Evolutionary conservation across 805 yeast species (phyloP), one percentile per base, ranked within the genome.

Genomic region (Monosporozyma aerobia): DNA sequence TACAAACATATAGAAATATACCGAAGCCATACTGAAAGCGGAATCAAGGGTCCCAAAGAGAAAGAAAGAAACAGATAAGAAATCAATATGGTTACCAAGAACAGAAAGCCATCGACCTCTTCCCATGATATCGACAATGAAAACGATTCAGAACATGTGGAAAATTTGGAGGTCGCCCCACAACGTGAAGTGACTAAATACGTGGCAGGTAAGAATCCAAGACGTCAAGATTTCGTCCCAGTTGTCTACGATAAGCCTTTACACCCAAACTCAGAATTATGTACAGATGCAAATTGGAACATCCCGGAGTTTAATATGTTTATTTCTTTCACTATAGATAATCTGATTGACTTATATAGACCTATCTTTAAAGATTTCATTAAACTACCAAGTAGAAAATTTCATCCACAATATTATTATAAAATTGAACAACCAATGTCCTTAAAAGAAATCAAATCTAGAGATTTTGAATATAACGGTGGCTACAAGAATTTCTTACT

Each of bases 331-430:
- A 63, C 67, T 4, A 49, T 69, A 16, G 68, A 67, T 50, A 56
- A 58, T 16, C 56, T 67, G 46, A 54, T 59, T 3, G 68, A 68
- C 22, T 54, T 61, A 14, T 62, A 65, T 53, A 59, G 58, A 44
- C 52, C 50, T n/a, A 54, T 67, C 37, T 69, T 69, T 48, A 69
- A 76, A 57, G 79, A 80, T 66, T 89, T 90, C 68, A 65, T 82
- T 56, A 82, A 80, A 58, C 73, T 89, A 40, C 97, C 96, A 7
- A 77, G 85, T 27, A 80, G 82, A 58, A 82, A 83, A 63, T 69
- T 79, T 47, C 88, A 86, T 62, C 90, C 96, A 0, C 95, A 88
- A 63, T 90, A 89, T 66, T 87, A 83, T 64, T 77, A 79, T 53
- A 72, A 81, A 51, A 81, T 87, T 46, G 69, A 73, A 51, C 69